Evolutionary conservation across 768 basidiomycete species (phyloP).

Genomic region (Pluteus cervinus): DNA sequence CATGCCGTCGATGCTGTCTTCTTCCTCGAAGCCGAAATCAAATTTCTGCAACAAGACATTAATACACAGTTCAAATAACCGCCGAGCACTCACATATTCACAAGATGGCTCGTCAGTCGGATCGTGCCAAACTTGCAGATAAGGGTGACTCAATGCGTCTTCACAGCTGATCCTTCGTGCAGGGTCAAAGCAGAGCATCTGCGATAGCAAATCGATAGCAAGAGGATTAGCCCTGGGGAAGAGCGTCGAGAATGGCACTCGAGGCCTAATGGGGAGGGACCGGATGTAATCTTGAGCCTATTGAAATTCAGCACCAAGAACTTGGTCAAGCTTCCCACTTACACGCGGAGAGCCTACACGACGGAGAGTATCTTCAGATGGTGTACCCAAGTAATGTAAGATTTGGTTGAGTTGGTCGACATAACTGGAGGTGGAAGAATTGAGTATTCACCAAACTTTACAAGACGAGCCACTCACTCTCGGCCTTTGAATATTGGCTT

Average conservation of each 20-base stretch:
- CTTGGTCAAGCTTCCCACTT: slow-evolving; percentile 20
- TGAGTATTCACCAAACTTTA: slow-evolving; percentile 3
- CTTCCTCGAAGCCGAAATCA: slow-evolving; percentile 94
- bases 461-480: slow-evolving; percentile 55
- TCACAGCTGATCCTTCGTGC: slow-evolving; percentile 95
- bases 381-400: slow-evolving; percentile 96
- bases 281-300: slow-evolving; percentile 98
- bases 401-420: slow-evolving; percentile 99
- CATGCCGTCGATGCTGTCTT: slow-evolving; percentile 97
- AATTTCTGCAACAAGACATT: slow-evolving; percentile 54
- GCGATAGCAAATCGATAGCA: slow-evolving; percentile 87
- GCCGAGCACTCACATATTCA: slow-evolving; percentile 47
- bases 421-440: slow-evolving; percentile 47
- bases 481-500: slow-evolving; percentile 97
- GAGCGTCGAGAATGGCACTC: slow-evolving; percentile 84
- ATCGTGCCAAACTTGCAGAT: slow-evolving; percentile 96
- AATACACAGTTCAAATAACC: background rate
- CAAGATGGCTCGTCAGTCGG: slow-evolving; percentile 91
- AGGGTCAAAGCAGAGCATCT: slow-evolving; percentile 94
- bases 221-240: slow-evolving; percentile 93
- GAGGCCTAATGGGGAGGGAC: slow-evolving; percentile 93
- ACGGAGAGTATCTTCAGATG: slow-evolving; percentile 92
- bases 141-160: slow-evolving; percentile 92
- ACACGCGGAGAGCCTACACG: slow-evolving; percentile 95
- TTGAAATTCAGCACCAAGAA: slow-evolving; percentile 4